These are phyloP conservation scores for Penicillium rolfsii DNA, from an alignment of 2,329 filamentous ascomycete genomes.

Conservation along the genomic window DNA sequence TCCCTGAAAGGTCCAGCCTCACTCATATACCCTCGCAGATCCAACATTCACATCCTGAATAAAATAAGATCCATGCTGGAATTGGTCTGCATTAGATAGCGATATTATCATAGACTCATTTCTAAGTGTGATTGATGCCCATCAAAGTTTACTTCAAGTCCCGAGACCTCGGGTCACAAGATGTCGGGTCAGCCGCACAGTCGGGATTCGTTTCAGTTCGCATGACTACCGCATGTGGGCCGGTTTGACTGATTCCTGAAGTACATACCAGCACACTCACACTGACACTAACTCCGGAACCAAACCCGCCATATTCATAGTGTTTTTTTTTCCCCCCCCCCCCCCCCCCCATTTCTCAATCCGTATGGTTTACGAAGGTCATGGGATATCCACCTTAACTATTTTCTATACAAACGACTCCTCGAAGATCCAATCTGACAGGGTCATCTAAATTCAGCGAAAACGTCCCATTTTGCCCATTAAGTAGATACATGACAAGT, in stretches of 20 bases:
- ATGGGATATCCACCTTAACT: background rate
- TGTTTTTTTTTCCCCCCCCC: too few species aligned
- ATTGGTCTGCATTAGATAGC: too few species aligned
- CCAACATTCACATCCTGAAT: too few species aligned
- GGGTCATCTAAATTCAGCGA: constrained; percentile 18
- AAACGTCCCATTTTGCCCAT: constrained; percentile 36
- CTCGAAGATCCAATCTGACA: background rate
- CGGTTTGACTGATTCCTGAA: background rate
- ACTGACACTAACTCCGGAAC: background rate
- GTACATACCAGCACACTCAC: background rate
- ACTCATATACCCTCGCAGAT: too few species aligned
- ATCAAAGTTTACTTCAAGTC: background rate
- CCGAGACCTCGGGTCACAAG: background rate
- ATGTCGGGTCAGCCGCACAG: background rate
- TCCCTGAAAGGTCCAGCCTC: too few species aligned
- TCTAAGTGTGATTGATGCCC: background rate
- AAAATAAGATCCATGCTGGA: too few species aligned
- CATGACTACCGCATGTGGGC: constrained; percentile 7
- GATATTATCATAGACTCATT: too few species aligned
- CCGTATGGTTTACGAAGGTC: background rate
- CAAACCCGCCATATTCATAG: background rate
- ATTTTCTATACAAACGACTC: background rate
- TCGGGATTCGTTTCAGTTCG: background rate
- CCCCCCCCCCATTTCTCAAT: too few species aligned
- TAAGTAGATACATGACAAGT: constrained; percentile 38